Base-by-base conservation (phyloP, 495 filamentous ascomycete species). In the Daldinia childiae region DNA sequence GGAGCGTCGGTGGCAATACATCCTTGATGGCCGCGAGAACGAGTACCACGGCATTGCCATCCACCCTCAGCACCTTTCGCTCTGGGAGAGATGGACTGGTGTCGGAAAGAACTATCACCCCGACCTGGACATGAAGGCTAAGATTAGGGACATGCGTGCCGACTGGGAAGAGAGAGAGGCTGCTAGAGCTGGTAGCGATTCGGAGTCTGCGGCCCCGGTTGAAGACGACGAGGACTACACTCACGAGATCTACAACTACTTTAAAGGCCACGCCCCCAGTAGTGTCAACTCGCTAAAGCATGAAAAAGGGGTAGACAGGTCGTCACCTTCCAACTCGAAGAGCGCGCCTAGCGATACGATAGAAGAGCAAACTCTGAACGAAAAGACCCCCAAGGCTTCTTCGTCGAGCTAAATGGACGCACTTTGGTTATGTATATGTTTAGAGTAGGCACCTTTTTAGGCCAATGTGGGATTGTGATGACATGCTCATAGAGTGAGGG, bases 1-100 rank as follows among this genome's bases (percentile, higher is more conserved):
- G 80, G 94, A 97, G 80, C 90, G 93, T 52, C 88, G 93, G 64
- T 97, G 92, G 91, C 76, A 83, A 45, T 97, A 87, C 79, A 89
- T 97, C 76, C 89, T 92, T 41, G 80, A 87, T 0, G 92, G 93
- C 68, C 88, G 87, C 41, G 89, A 89, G 67, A 66, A 86, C 19
- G 92, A 97, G 24, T 97, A 97, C 81, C 93, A 95, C 79, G 93
- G 94, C 61, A 87, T 95, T 51, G 94, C 94, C 64, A 86, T 97
- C 57, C 93, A 97, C 81, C 89, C 92, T 43, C 87, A 91, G 80
- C 93, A 97, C 76, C 82, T 97, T 69, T 93, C 91, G 3, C 74
- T 92, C 41, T 97, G 89, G 85, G 93, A 97, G 84, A 89, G 92
- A 68, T 77, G 89, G 60, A 81, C 83, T 60, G 91, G 91, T 48